These are phyloP conservation scores for Pyrenochaeta sp. DNA, from an alignment of 2,329 filamentous ascomycete genomes.

Conservation along the genomic window DNA sequence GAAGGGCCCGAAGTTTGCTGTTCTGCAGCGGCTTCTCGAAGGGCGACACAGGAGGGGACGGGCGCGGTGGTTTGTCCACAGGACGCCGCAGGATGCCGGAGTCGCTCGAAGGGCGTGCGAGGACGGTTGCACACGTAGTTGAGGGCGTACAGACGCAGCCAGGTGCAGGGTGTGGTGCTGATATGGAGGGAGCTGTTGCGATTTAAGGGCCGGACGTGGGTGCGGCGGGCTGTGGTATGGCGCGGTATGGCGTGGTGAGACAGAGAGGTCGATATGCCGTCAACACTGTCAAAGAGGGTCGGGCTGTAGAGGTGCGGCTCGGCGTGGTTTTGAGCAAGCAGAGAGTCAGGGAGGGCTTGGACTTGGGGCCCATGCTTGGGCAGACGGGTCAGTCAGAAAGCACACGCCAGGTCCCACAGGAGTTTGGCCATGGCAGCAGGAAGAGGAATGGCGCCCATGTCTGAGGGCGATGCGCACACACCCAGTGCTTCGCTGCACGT, in stretches of 20 bases:
- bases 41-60: constrained; percentile 31
- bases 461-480: constrained; percentile 8
- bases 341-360: constrained; percentile 21
- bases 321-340: constrained; percentile 49
- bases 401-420: constrained; percentile 23
- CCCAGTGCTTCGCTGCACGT: background rate
- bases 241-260: constrained; percentile 31
- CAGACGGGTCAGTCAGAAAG: constrained; percentile 28
- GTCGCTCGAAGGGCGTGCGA: constrained; percentile 1
- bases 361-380: constrained; percentile 25
- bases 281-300: constrained; percentile 27
- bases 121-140: constrained; percentile 11
- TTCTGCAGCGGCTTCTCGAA: constrained; percentile 43
- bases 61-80: constrained; percentile 1
- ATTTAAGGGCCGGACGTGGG: constrained; percentile 1
- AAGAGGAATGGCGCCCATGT: constrained; percentile 18
- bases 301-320: constrained; percentile 42
- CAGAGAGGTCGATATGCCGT: constrained; percentile 26
- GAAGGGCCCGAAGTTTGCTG: constrained; percentile 20
- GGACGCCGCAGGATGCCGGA: background rate
- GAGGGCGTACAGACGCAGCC: constrained; percentile 11
- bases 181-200: constrained; percentile 8
- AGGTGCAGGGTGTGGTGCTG: constrained; percentile 10
- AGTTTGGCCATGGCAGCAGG: constrained; percentile 18
- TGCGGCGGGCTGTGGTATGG: constrained; percentile 15